Conservation (phyloP, 495 filamentous ascomycete species). For the Trypethelium eluteriae region DNA sequence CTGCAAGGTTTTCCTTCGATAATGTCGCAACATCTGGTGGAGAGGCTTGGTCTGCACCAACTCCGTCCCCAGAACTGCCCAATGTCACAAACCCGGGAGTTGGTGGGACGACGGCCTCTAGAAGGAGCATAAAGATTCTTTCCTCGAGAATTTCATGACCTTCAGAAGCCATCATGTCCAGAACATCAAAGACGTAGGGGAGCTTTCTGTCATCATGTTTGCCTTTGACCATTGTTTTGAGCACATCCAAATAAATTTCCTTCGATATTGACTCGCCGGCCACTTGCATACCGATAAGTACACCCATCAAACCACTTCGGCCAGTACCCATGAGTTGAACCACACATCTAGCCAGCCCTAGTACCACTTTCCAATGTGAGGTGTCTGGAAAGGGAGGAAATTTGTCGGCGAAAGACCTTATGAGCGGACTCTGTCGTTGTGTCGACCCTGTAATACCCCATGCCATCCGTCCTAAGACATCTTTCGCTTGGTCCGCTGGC, state of each 20-base stretch:
- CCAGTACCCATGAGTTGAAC: not conserved
- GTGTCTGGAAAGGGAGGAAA: not conserved
- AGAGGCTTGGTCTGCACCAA: not conserved
- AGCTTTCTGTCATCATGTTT: not conserved
- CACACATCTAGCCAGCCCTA: not conserved
- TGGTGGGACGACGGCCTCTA: not conserved
- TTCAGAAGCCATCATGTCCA: conserved; percentile 7
- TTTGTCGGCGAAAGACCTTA: not conserved
- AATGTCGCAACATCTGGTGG: too few relatives aligned
- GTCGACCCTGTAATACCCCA: not conserved
- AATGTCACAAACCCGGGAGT: not conserved
- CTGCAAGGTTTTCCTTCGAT: not conserved
- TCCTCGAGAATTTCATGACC: not conserved
- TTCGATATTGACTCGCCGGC: not conserved
- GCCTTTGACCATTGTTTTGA: not conserved
- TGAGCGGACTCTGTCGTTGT: not conserved
- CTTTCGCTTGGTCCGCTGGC: not conserved
- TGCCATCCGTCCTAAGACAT: not conserved
- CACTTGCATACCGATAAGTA: not conserved
- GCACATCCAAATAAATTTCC: not conserved
- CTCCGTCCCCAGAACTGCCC: not conserved
- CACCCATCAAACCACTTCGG: not conserved
- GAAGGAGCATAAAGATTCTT: not conserved
- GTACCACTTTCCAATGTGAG: not conserved
- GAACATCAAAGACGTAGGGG: not conserved